Base-by-base conservation (phyloP, 1,284 basidiomycete genomes). In the Ceratobasidium sp. region DNA sequence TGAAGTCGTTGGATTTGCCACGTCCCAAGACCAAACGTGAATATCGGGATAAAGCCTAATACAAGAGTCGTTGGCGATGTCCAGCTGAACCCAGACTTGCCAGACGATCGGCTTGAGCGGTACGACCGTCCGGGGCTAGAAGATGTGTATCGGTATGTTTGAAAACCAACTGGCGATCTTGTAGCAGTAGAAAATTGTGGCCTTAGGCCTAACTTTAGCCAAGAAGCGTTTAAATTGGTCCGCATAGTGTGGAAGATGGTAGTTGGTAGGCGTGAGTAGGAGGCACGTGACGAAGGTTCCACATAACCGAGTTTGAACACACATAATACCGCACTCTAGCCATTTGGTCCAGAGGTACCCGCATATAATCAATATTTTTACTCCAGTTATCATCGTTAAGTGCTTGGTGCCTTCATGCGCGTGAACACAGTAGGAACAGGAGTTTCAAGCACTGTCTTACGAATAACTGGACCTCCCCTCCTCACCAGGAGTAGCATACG, bases 1-100 rank as follows among this genome's bases (percentile, higher is more conserved):
- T 95, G 90, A 54, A 99, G 87, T 51, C 98, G 89, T 79, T 95
- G 88, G 41, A 90, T 79, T 81, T 99, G 97, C 98, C 97, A 99
- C 45, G 92, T 91, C 24, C 97, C 97, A 75, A 99, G 86, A n/a
- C 87, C 92, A 78, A 97, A 95, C 0, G 96, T 96, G 79, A 98
- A 90, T 76, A 99, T 84, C 0, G 97, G 97, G 76, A 98, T 93
- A 78, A 93, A 87, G 29, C 93, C 94, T 66, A 98, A 86, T 14
- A 97, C 83, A 22, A 96, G 77, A 81, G 95, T 91, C 4, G 91
- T 91, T 2, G 94, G 92, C 51, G 85, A 92, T 33, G 91, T 57
- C 60, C 76, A 76, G 22, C 59, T 73, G 53, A 73, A 73, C 19
- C 41, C 29, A 53, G 69, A 73, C 53, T 73, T 73, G 14, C 57